These are phyloP conservation scores for Trypanosoma lewisi DNA, from an alignment of 208 protist genomes.

Conservation along the genomic window DNA sequence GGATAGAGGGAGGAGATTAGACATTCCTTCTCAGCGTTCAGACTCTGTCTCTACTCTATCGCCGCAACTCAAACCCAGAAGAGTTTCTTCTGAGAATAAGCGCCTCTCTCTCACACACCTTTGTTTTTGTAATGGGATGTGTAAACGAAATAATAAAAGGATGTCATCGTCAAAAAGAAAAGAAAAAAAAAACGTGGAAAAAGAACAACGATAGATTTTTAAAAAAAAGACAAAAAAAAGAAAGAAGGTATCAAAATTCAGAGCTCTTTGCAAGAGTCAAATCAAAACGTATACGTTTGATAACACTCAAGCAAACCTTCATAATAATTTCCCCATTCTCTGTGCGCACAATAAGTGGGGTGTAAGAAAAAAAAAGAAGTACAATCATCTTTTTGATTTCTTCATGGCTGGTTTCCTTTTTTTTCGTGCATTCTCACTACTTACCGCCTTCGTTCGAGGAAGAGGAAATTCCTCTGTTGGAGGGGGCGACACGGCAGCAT, in stretches of 20 bases:
- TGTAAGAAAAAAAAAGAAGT: neutral
- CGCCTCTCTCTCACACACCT: neutral
- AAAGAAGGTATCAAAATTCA: constrained; percentile 2
- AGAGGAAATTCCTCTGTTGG: constrained; percentile 20
- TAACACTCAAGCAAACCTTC: too few species aligned
- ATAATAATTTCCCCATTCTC: too few species aligned
- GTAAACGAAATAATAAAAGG: neutral
- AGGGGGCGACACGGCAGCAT: neutral
- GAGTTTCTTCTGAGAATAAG: too few species aligned
- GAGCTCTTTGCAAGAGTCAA: too few species aligned
- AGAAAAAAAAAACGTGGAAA: constrained; percentile 22
- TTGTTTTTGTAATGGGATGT: neutral
- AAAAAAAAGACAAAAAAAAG: constrained; percentile 12
- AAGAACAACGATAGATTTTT: constrained; percentile 1
- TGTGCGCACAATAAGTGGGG: too few species aligned
- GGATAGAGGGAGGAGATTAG: constrained; percentile 37
- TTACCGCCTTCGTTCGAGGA: constrained; percentile 5
- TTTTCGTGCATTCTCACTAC: neutral
- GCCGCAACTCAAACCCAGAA: too few species aligned
- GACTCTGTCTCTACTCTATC: neutral
- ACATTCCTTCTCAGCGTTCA: constrained; percentile 2
- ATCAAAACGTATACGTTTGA: too few species aligned
- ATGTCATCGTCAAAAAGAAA: constrained; percentile 1
- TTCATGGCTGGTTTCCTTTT: constrained; percentile 19
- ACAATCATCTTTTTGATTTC: constrained; percentile 3